These are phyloP conservation scores for Dactylellina haptotyla DNA, from an alignment of 2,329 filamentous ascomycete species.

Conservation along the genomic window DNA sequence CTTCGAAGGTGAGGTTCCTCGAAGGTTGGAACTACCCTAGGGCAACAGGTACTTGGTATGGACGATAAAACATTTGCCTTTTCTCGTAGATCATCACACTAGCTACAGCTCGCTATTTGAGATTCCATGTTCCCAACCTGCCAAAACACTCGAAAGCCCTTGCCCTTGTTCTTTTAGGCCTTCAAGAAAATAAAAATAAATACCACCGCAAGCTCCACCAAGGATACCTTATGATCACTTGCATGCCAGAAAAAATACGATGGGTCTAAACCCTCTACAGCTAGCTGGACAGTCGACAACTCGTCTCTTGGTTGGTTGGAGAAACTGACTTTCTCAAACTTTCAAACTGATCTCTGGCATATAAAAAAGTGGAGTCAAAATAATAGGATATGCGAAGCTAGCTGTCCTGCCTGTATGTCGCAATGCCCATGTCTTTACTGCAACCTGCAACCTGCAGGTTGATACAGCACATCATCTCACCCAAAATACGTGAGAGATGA, in stretches of 20 bases:
- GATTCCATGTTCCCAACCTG: constrained; percentile 2
- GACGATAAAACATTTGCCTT: no score
- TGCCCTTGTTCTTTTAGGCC: constrained; percentile 24
- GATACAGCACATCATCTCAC: constrained; percentile 53
- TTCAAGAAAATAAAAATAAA: constrained; percentile 12
- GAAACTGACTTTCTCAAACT: no score
- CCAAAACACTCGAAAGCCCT: constrained; percentile 14
- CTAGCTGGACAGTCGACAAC: constrained; percentile 25
- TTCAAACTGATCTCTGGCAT: no score
- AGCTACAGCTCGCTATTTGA: neutral
- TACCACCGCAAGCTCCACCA: constrained; percentile 24
- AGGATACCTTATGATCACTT: constrained; percentile 45
- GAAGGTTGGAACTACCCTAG: neutral
- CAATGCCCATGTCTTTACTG: constrained; percentile 52
- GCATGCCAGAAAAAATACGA: constrained; percentile 28
- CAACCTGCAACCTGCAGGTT: constrained; percentile 51
- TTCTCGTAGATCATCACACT: neutral
- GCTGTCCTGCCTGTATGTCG: constrained; percentile 50
- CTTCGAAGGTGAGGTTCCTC: neutral
- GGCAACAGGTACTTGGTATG: no score
- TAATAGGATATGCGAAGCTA: neutral
- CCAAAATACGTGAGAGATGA: constrained; percentile 6
- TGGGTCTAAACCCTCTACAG: constrained; percentile 49
- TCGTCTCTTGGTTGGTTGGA: constrained; percentile 37
- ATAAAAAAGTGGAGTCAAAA: constrained; percentile 27